Percentiles rank a stretch among this genome's conserved stretches.
Evolutionary conservation across 1,139 yeast species (phyloP).

Genomic region (Yamadazyma atlantica): DNA sequence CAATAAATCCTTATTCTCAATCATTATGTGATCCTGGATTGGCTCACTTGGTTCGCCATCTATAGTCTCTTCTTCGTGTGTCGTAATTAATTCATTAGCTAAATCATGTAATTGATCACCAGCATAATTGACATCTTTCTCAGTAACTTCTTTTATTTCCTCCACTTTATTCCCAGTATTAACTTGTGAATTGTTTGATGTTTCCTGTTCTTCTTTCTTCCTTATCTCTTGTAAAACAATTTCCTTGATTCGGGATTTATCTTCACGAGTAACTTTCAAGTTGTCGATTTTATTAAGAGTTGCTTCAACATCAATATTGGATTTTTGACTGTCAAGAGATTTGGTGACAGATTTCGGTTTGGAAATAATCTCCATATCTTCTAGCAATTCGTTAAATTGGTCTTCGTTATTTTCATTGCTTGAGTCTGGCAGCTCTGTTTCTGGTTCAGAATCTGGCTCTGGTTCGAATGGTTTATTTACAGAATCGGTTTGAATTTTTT

Average conservation of each 20-base stretch:
- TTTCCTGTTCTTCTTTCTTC: constrained; percentile 5
- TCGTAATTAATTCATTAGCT: constrained; percentile 1
- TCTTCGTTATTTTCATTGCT: constrained; percentile 21
- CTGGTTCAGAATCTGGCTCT: neutral
- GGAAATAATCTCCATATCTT: constrained; percentile 48
- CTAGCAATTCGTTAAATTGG: constrained; percentile 43
- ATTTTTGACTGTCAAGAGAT: neutral
- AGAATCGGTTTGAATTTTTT: constrained; percentile 2
- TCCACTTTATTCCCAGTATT: too few relatives aligned
- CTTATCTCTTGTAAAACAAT: constrained; percentile 20
- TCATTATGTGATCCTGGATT: constrained; percentile 17
- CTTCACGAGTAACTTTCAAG: constrained; percentile 48
- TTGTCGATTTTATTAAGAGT: constrained; percentile 29
- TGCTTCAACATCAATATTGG: constrained; percentile 13
- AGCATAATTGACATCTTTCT: neutral
- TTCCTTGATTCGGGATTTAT: constrained; percentile 46
- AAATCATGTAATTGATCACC: neutral
- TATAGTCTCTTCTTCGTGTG: constrained; percentile 3
- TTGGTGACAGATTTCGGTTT: neutral
- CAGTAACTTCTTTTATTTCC: constrained; percentile 1
- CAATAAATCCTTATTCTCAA: constrained; percentile 28
- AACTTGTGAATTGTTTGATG: neutral
- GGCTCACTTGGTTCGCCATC: constrained; percentile 5
- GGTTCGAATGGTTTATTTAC: neutral
- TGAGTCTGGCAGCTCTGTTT: neutral